Percentiles rank a stretch among this genome's conserved stretches.
Conservation (phyloP, 2,329 filamentous ascomycete species). For the Arthrinium puccinioides region DNA sequence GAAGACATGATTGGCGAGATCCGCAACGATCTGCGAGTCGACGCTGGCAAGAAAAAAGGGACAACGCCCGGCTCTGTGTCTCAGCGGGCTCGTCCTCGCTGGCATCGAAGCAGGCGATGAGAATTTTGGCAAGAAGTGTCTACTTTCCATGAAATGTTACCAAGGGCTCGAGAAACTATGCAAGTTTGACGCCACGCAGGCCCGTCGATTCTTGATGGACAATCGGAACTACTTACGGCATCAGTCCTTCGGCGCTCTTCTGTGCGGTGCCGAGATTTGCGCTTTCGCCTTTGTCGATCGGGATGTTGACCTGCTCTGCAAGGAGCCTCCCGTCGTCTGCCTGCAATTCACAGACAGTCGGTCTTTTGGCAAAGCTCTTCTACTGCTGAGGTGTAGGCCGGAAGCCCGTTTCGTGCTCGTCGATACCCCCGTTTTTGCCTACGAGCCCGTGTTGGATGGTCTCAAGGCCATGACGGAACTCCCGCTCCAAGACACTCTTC, state of each 20-base stretch:
- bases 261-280: constrained; percentile 39
- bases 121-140: constrained; percentile 19
- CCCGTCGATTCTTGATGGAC: constrained; percentile 36
- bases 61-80: constrained; percentile 24
- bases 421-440: constrained; percentile 61
- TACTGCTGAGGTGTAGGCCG: constrained; percentile 27
- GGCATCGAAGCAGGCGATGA: constrained; percentile 28
- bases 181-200: constrained; percentile 16
- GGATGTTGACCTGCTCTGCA: constrained; percentile 35
- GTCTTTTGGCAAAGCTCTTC: constrained; percentile 38
- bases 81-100: constrained; percentile 24
- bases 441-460: constrained; percentile 56
- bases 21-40: constrained; percentile 38
- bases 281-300: constrained; percentile 54
- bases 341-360: constrained; percentile 33
- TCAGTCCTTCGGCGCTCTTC: constrained; percentile 52
- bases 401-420: constrained; percentile 46
- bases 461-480: constrained; percentile 49
- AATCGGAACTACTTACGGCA: constrained; percentile 49
- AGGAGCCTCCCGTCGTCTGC: constrained; percentile 30
- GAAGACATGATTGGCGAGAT: constrained; percentile 66
- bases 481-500: constrained; percentile 46
- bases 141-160: constrained; percentile 31
- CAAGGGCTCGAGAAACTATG: constrained; percentile 37
- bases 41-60: constrained; percentile 38